Evolutionary conservation across 2,329 filamentous ascomycete genomes (phyloP).

Genomic region (Cercospora berteroae): DNA sequence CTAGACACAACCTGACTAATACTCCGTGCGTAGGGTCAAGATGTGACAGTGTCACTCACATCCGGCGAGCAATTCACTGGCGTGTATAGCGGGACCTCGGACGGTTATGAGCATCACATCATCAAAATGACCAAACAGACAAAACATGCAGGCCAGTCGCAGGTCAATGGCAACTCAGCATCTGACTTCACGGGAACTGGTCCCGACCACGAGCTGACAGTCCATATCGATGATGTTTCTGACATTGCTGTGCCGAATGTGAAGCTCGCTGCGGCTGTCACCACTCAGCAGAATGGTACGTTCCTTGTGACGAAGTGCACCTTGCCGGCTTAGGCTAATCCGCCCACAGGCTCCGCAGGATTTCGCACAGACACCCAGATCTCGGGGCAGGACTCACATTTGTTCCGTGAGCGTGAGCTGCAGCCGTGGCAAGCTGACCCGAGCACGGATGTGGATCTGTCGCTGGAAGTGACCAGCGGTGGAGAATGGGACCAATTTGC

Average conservation of each 20-base stretch:
- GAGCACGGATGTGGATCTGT: constrained; percentile 56
- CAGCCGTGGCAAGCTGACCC: constrained; percentile 76
- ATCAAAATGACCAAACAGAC: constrained; percentile 65
- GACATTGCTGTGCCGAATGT: constrained; percentile 57
- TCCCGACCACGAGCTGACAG: constrained; percentile 55
- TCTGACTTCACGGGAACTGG: constrained; percentile 45
- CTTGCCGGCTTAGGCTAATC: constrained; percentile 17
- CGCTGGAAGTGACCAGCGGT: constrained; percentile 52
- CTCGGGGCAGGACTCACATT: constrained; percentile 58
- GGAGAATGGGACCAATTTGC: constrained; percentile 88
- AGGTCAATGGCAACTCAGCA: constrained; percentile 48
- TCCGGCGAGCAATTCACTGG: constrained; percentile 61
- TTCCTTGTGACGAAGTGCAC: background rate
- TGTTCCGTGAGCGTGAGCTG: constrained; percentile 69
- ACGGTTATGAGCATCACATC: constrained; percentile 53
- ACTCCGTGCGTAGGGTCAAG: constrained; percentile 50
- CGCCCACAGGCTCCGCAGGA: constrained; percentile 56
- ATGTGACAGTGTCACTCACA: constrained; percentile 56
- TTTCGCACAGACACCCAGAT: constrained; percentile 91
- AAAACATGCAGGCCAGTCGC: constrained; percentile 41
- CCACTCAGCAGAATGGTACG: constrained; percentile 59
- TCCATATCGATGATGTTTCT: constrained; percentile 60
- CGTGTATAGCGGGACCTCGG: constrained; percentile 56
- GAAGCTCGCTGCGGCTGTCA: constrained; percentile 51
- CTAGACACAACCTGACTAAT: background rate